Evolutionary conservation across 2,329 filamentous ascomycete genomes (phyloP), one percentile per base, ranked within the genome.

Genomic region (Dendrostoma leiphaemia): DNA sequence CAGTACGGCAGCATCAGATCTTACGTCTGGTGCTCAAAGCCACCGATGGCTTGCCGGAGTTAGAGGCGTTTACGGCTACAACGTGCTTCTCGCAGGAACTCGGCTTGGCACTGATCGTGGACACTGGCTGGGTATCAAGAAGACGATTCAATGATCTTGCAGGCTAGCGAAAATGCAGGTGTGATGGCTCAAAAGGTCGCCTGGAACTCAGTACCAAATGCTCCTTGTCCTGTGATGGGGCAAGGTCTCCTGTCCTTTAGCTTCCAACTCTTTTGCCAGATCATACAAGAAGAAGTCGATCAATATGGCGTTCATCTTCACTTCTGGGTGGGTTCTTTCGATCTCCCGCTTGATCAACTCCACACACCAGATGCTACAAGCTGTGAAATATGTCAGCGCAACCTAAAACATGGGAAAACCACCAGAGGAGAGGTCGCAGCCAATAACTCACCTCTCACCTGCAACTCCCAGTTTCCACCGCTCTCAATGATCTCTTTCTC

Each of bases 211-310:
- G 70, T 97, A 97, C 92, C 92, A 97, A 58, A 97, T 96, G 66
- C 91, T 95, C 67, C 92, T 83, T 40, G 92, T 96, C 60, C 92
- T 81, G 72, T 97, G 92, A 71, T 96, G 91, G 5, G 90, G 90
- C 57, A 91, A 82, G 37, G 74, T 77, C 65, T 85, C 82, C 52
- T 78, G 69, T 49, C 84, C 76, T 60, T 76, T 69, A 1, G 73
- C 76, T 69, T 97, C 93, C 67, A 89, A 70, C 65, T 91, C 88
- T 70, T 97, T 99, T 74, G 94, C 91, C 17, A 88, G 85, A 72
- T 99, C 94, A 67, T 99, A 99, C 52, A 99, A 75, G 70, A 97
- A 96, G 72, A 97, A 99, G 71, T 99, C 94, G 59, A 99, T 94
- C 63, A 99, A 71, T 35, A 97, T 90, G 24, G 94, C 92, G 67